Evolutionary conservation across 257 asterid species (phyloP).

Genomic region (Solanum microdontum): DNA sequence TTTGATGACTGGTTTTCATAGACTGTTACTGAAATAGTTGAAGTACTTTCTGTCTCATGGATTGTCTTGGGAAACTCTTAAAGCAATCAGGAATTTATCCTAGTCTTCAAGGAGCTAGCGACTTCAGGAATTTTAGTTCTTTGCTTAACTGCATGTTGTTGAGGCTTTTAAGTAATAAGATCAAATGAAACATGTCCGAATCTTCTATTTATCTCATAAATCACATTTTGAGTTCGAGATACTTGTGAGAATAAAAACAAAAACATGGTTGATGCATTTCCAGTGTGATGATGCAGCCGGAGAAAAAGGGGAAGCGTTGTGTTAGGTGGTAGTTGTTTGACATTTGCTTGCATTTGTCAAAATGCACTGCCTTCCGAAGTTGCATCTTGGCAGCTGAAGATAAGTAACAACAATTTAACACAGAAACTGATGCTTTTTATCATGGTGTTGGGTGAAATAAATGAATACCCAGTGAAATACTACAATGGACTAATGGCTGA

Average conservation of each 20-base stretch:
- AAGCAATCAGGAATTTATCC: not conserved
- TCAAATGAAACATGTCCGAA: not conserved
- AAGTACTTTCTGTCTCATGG: not conserved
- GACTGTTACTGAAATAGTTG: not conserved
- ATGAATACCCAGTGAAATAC: not conserved
- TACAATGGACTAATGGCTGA: not conserved
- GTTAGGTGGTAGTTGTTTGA: not conserved
- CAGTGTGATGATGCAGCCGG: not conserved
- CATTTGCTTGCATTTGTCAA: not conserved
- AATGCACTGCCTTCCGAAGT: not conserved
- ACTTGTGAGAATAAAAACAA: not conserved
- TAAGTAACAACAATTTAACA: not conserved
- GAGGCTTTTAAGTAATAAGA: not conserved
- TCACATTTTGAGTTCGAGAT: not conserved
- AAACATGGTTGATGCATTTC: not conserved
- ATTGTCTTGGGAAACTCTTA: not conserved
- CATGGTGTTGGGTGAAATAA: not conserved
- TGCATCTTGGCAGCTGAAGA: not conserved
- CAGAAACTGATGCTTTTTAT: not conserved
- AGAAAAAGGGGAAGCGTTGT: not conserved
- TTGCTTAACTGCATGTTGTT: not conserved
- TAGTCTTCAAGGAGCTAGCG: not conserved
- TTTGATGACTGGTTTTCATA: not conserved
- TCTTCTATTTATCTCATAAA: not conserved
- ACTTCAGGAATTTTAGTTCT: not conserved